Conservation (phyloP, 164 flowering plant species). For the Vitis amurensis region DNA sequence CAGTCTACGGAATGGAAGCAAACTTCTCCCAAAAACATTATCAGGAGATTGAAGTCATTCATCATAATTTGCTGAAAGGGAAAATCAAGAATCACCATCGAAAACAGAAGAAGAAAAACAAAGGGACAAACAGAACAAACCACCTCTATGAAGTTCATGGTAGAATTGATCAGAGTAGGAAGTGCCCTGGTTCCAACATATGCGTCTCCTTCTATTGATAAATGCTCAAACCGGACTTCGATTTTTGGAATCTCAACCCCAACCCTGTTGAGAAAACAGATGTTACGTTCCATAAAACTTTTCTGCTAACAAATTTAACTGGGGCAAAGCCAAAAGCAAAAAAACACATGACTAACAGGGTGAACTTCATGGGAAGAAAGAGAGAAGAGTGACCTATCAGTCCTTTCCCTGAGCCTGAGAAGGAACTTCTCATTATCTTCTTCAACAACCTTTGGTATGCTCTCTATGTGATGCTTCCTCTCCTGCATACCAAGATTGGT, state of each 20-base stretch:
- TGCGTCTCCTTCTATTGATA: slow-evolving; percentile 57
- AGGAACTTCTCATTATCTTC: slow-evolving; percentile 56
- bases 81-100: no score
- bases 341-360: neutral
- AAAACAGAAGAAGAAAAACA: slow-evolving; percentile 1
- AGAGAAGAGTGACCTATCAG: slow-evolving; percentile 40
- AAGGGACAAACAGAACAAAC: no score
- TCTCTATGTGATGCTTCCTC: slow-evolving; percentile 48
- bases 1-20: no score
- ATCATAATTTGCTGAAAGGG: no score
- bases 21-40: neutral
- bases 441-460: slow-evolving; percentile 44
- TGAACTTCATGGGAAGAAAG: neutral
- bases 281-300: neutral
- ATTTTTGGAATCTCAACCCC: slow-evolving; percentile 61
- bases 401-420: slow-evolving; percentile 37
- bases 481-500: slow-evolving; percentile 40
- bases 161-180: slow-evolving; percentile 57
- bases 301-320: neutral
- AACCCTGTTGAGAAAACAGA: slow-evolving; percentile 35
- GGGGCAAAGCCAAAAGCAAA: no score
- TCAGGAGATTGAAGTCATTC: no score
- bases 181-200: slow-evolving; percentile 63
- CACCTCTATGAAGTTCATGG: slow-evolving; percentile 57
- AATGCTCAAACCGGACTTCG: slow-evolving; percentile 60